Base-by-base conservation (phyloP, 2,329 filamentous ascomycete genomes). In the Ophiostoma quercus region DNA sequence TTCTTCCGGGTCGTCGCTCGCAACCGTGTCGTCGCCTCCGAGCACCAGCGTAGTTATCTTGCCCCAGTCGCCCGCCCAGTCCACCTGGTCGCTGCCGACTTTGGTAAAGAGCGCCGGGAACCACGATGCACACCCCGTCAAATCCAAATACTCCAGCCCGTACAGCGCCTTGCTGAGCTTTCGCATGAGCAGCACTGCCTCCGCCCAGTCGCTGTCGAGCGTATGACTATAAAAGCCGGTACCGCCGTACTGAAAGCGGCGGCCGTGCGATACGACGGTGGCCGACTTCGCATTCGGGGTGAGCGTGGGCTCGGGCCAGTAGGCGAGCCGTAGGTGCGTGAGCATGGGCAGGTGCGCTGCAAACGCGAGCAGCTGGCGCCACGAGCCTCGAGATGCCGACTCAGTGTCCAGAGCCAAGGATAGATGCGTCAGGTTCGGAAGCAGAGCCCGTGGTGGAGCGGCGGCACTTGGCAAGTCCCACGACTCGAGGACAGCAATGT, bases 291-390 rank as follows among this genome's bases (percentile, higher is more conserved):
- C 82, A 73, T 84, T 84, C 9, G 84, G 84, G 1, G 85, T 86
- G n/a, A 87, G 77, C 19, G 82, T 82, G 1, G 87, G 87, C 67
- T 83, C 82, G 1, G 87, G 87, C 87, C 87, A 89, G 75, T 84
- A 85, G 19, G 86, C 85, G 7, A 89, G 80, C 73, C 83, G 87
- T 57, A 89, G 79, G 74, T 89, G 86, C 1, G 87, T 89, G 54
- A 89, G 77, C 16, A 80, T 82, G 0, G 81, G 81, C 7, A 87
- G 76, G 73, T 84, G 85, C 12, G 79, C 76, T 0, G 85, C 82
- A n/a, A 89, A 76, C 1, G 80, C 74, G 32, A 89, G 78, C 4
- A 89, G 81, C 47, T 87, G 85, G 66, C 82, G 84, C 87, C 87
- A 89, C 0, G 86, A 87, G 19, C 82, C 80, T 6, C 76, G 76